A percentile compares a stretch with the other conserved stretches of the same genome.
Evolutionary conservation across 768 basidiomycete species (phyloP).

Genomic region (Russula brevipes): DNA sequence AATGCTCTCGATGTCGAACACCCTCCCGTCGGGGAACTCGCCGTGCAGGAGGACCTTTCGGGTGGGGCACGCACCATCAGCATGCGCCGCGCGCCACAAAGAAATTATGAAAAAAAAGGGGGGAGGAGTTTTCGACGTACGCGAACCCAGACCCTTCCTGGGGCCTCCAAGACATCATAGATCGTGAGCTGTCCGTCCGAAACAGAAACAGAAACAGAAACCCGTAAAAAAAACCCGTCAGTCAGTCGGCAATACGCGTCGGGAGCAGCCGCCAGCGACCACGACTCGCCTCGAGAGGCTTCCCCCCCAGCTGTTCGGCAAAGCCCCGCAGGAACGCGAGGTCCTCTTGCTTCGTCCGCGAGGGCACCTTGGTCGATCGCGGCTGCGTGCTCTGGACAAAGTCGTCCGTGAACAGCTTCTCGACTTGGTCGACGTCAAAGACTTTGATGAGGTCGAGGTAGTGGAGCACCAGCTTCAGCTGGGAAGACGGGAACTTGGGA

Average conservation of each 20-base stretch:
- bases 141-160: constrained; percentile 2
- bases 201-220: too few species aligned
- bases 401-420: constrained; percentile 2
- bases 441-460: constrained; percentile 9
- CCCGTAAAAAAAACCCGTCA: too few species aligned
- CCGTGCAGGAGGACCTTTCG: neutral
- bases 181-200: neutral
- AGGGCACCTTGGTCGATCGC: neutral
- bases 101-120: too few species aligned
- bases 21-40: constrained; percentile 1
- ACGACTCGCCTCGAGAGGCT: neutral
- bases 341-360: constrained; percentile 7
- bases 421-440: neutral
- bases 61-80: neutral
- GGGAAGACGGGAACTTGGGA: neutral
- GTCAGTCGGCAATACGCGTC: neutral
- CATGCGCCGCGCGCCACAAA: neutral
- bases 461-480: constrained; percentile 1
- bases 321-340: constrained; percentile 1
- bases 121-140: constrained; percentile 1
- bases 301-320: constrained; percentile 1
- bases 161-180: neutral
- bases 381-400: constrained; percentile 12
- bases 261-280: neutral
- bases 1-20: constrained; percentile 7